A percentile compares a stretch with the other conserved stretches of the same genome.
These are phyloP conservation scores for Breviolum minutum DNA, from an alignment of 73 alveolate species.

Conservation along the genomic window DNA sequence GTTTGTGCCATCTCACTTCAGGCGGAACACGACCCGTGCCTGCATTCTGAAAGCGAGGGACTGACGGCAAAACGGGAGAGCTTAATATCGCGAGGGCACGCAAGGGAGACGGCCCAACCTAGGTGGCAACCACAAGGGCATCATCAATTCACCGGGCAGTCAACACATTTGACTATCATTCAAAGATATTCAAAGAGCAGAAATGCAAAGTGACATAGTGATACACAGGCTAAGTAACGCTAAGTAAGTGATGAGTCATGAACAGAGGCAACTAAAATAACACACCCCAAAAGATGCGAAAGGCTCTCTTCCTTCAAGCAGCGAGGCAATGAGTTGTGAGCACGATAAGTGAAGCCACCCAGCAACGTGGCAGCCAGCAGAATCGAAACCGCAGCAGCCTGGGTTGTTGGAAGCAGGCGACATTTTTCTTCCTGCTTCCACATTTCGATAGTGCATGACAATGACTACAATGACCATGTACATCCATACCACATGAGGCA, in stretches of 20 bases:
- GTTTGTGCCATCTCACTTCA: too few relatives aligned
- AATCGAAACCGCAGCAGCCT: conserved; percentile 72
- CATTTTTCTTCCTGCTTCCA: not conserved
- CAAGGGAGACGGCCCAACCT: conserved; percentile 49
- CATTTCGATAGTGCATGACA: too few relatives aligned
- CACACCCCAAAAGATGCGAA: not conserved
- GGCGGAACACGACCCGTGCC: not conserved
- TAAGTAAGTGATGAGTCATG: too few relatives aligned
- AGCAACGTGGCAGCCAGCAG: conserved; percentile 24
- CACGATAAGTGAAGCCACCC: conserved; percentile 66
- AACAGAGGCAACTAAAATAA: too few relatives aligned
- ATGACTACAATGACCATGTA: too few relatives aligned
- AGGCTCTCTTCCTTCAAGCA: not conserved
- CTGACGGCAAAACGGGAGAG: conserved; percentile 33
- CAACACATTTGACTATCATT: too few relatives aligned
- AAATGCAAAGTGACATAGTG: not conserved
- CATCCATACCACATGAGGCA: too few relatives aligned
- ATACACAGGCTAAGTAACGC: too few relatives aligned
- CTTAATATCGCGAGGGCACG: conserved; percentile 1
- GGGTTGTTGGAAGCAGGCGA: not conserved
- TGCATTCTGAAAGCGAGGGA: conserved; percentile 40
- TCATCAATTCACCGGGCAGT: too few relatives aligned
- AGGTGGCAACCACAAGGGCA: not conserved
- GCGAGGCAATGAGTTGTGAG: conserved; percentile 13
- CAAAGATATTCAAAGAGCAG: too few relatives aligned